Evolutionary conservation across 2,329 filamentous ascomycete species (phyloP).

Genomic region (Colletotrichum higginsianum): DNA sequence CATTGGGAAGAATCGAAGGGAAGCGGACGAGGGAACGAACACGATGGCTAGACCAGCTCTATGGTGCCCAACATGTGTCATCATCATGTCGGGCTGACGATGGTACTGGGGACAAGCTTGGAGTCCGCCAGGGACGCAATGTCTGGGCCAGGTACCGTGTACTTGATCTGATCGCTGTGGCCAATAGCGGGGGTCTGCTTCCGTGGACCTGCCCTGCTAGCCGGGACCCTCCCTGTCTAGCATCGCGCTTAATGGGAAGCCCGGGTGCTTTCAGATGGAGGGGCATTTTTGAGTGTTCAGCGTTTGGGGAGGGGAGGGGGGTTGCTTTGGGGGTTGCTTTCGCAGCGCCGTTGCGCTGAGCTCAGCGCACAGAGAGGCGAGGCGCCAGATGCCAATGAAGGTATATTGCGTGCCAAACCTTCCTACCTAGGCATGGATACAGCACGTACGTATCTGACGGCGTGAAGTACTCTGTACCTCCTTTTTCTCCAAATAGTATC

Average conservation of each 20-base stretch:
- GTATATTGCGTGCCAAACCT: conserved; percentile 3
- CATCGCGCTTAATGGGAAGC: neutral
- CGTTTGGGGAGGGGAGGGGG: neutral
- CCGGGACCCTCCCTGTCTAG: neutral
- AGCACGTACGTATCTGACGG: conserved; percentile 3
- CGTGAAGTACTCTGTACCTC: neutral
- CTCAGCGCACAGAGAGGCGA: conserved; percentile 22
- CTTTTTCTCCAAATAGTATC: neutral
- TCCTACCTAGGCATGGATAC: neutral
- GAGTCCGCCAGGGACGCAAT: conserved; percentile 24
- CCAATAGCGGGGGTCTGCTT: conserved; percentile 8
- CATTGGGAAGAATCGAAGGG: neutral
- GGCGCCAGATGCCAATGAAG: conserved; percentile 11
- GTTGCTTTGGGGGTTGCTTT: neutral
- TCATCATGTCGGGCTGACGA: conserved; percentile 11
- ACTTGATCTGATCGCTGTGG: conserved; percentile 1
- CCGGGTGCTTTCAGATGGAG: conserved; percentile 10
- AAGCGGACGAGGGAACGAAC: conserved; percentile 29
- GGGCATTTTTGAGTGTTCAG: conserved; percentile 4
- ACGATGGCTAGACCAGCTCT: conserved; percentile 20
- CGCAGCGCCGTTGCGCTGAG: conserved; percentile 8
- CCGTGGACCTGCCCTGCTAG: conserved; percentile 1
- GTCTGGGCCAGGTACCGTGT: neutral
- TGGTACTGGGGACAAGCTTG: conserved; percentile 33
- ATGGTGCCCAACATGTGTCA: conserved; percentile 11